Evolutionary conservation across 257 asterid genomes (phyloP).

Genomic region (Lavandula angustifolia): DNA sequence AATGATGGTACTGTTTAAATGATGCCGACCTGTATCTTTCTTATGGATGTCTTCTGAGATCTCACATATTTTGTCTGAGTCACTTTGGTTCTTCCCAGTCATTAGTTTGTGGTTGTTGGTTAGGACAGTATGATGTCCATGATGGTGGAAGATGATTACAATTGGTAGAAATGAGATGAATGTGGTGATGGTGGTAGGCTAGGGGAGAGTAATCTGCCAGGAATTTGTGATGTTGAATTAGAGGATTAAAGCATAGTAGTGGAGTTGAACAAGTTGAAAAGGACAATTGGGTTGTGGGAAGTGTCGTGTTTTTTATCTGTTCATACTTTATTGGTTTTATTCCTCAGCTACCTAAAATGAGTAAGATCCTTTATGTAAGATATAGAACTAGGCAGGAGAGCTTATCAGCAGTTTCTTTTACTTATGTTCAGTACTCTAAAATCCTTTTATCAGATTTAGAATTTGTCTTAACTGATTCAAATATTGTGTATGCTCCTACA

Average conservation of each 20-base stretch:
- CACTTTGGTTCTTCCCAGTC: constrained; percentile 12
- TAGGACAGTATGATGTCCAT: constrained; percentile 12
- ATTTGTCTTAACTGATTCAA: background rate
- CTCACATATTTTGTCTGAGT: background rate
- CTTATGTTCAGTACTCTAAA: background rate
- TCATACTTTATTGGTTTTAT: background rate
- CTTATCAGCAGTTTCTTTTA: background rate
- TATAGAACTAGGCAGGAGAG: constrained; percentile 1
- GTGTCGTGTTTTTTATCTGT: background rate
- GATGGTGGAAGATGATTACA: constrained; percentile 13
- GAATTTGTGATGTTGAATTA: background rate
- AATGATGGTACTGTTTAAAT: constrained; percentile 36
- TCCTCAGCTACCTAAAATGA: constrained; percentile 4
- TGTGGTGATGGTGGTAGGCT: background rate
- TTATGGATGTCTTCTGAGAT: background rate
- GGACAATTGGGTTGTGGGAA: background rate
- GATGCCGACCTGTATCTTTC: constrained; percentile 6
- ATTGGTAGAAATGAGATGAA: constrained; percentile 16
- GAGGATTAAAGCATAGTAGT: constrained; percentile 2
- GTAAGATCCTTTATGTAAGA: background rate
- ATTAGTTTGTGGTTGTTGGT: constrained; percentile 6
- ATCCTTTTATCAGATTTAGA: background rate
- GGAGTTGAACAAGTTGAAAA: background rate
- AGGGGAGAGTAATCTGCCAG: background rate
- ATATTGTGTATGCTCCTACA: background rate